phyloP scores from a whole-genome alignment of 805 yeast genomes.

The Priceomyces carsonii region DNA sequence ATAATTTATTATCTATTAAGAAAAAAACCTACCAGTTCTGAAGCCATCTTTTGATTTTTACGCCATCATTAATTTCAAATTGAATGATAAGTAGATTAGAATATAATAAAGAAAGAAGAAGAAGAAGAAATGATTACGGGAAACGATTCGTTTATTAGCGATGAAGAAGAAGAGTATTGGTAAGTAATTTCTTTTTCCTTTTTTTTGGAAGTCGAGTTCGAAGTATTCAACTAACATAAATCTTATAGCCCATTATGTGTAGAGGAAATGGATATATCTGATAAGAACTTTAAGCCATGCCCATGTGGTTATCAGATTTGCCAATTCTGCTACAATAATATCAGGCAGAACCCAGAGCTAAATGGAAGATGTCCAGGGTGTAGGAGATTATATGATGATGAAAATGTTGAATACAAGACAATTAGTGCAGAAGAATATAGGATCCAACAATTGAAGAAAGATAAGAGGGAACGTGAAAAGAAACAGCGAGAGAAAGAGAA shows the following conservation, averaged over 20 bases:
- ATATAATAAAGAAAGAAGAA: too few relatives aligned
- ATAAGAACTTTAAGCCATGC: conserved; percentile 97
- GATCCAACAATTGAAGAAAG: conserved; percentile 75
- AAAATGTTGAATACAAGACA: conserved; percentile 81
- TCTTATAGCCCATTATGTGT: conserved; percentile 81
- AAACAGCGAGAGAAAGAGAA: conserved; percentile 88
- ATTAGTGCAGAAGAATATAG: conserved; percentile 87
- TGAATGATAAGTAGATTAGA: neutral
- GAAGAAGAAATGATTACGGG: conserved; percentile 26
- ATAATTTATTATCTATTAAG: too few relatives aligned
- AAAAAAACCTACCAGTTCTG: too few relatives aligned
- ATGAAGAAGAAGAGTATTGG: conserved; percentile 79
- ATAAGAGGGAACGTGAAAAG: conserved; percentile 76
- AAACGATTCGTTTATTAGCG: conserved; percentile 64
- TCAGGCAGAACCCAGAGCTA: conserved; percentile 90
- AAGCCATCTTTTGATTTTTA: too few relatives aligned
- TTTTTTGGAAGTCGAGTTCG: neutral
- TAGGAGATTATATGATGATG: conserved; percentile 91
- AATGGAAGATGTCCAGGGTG: conserved; percentile 98
- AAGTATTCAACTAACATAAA: conserved; percentile 18
- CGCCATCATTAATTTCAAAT: conserved; percentile 1
- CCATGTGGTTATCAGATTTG: conserved; percentile 99
- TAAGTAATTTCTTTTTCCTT: conserved; percentile 27
- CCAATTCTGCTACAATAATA: conserved; percentile 96
- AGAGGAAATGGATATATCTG: conserved; percentile 96